Base-by-base conservation (phyloP, 23 red algal species). In the Gracilaria gracilis region DNA sequence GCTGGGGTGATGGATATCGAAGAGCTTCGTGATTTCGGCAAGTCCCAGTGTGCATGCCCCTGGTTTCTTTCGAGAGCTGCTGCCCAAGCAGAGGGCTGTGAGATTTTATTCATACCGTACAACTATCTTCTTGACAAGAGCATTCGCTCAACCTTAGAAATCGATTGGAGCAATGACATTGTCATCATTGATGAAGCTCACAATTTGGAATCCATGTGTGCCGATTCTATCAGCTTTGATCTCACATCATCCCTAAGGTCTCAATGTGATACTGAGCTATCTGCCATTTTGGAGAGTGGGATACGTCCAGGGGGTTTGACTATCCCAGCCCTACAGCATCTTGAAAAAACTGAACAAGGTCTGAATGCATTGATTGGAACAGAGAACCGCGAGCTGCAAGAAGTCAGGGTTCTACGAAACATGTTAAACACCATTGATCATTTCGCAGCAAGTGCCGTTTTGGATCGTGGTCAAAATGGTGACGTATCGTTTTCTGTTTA, bases 111-210 rank as follows among this genome's bases (percentile, higher is more conserved):
- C 71, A 34, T 99, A 70, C 97, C 97, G 12, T 99, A 99, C 88
- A 99, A 99, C 57, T 99, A 99, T 72, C 64, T 96, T 27, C 71
- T 99, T 54, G 84, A 99, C 79, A 51, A 67, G 42, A 55, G 83
- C 29, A 58, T 59, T 50, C 61, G 88, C 27, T 67, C 55, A 12
- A 58, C 64, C 39, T 31, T 98, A 32, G 86, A 79, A 42, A 80
- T 95, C 64, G 92, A 94, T 88, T 91, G 87, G 86, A 78, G 50
- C n/a, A 93, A 93, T 80, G 97, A 99, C 80, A 90, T 99, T 61
- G 71, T 96, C 59, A 94, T 99, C 65, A 80, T 95, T 35, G 97
- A 99, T 86, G 97, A 99, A 83, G 97, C 97, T 0, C 97, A 99
- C 80, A 95, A 99, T 85, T 62, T 99, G 7, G 94, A 96, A 53